Evolutionary conservation across 164 flowering plant genomes (phyloP), one percentile per base, ranked within the genome.

Genomic region (Liriodendron chinense): DNA sequence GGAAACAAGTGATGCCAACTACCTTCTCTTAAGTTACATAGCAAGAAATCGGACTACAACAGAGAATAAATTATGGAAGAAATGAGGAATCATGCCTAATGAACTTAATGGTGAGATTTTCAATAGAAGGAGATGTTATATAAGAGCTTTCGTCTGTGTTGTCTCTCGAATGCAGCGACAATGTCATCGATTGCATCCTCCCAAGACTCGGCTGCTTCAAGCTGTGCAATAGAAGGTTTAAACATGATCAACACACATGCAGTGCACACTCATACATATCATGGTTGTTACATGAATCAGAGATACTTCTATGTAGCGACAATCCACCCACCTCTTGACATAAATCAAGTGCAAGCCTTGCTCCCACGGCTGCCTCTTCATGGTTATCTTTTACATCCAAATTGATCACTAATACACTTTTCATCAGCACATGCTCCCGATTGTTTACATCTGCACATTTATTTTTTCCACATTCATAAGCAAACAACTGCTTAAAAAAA

Each of bases 341-440:
- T 72, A 95, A 82, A 63, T 90, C 91, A 43, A 93, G 80, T 61
- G 97, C 79, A 66, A 87, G 92, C 63, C 92, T 89, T 74, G 86
- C 97, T 68, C 99, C 98, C 8, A 85, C 78, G 9, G 99, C 99
- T 57, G 99, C 99, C 84, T 95, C 99, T 80, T 95, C 99, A 50
- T 95, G 99, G 85, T 95, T 95, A 82, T 95, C 99, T 89, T 93
- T 95, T 5, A 93, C 98, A 75, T 95, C 99, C 84, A 95, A 84
- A 78, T 95, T 95, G 69, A 95, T 88, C 56, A 91, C 86, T 75
- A 93, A 75, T 53, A 89, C 98, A 66, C 79, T 80, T 78, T 91
- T 93, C 90, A 93, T 74, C 70, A 89, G 88, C 64, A 78, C 81
- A 63, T 91, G 97, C 34, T 91, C 93, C 63, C 99, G 84, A 47